Evolutionary conservation across 805 yeast species (phyloP).

Genomic region (Lipomyces sp.): DNA sequence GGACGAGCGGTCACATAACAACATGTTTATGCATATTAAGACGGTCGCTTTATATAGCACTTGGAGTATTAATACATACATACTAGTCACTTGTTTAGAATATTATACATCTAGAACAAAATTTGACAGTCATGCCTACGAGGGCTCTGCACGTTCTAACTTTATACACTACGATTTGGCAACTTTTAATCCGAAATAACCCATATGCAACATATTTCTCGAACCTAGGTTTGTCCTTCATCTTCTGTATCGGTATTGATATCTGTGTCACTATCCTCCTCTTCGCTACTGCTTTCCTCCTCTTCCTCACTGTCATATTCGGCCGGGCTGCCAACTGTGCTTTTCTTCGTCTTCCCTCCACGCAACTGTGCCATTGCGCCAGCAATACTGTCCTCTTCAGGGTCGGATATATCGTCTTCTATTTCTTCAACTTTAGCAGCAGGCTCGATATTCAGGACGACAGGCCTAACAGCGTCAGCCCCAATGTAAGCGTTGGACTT

Average conservation of each 20-base stretch:
- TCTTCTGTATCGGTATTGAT: conserved; percentile 41
- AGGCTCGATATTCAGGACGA: conserved; percentile 69
- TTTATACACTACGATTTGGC: no score
- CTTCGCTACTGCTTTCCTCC: conserved; percentile 33
- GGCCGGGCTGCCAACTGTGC: conserved; percentile 47
- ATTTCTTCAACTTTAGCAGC: conserved; percentile 47
- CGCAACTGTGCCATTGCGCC: conserved; percentile 74
- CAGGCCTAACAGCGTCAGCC: conserved; percentile 72
- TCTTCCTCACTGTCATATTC: conserved; percentile 67
- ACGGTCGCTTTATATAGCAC: neutral
- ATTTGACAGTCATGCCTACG: neutral
- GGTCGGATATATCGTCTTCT: conserved; percentile 50
- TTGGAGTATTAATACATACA: neutral
- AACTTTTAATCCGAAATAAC: neutral
- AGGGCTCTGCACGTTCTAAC: no score
- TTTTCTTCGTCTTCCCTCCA: conserved; percentile 59
- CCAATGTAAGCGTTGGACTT: conserved; percentile 82
- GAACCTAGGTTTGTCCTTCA: conserved; percentile 21
- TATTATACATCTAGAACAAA: conserved; percentile 1
- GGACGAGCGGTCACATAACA: no score
- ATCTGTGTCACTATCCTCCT: conserved; percentile 39
- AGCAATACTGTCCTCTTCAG: conserved; percentile 75
- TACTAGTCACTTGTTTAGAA: neutral
- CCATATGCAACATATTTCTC: neutral
- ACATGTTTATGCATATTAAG: neutral